Evolutionary conservation across 164 flowering plant species (phyloP).

Genomic region (Macadamia tetraphylla): DNA sequence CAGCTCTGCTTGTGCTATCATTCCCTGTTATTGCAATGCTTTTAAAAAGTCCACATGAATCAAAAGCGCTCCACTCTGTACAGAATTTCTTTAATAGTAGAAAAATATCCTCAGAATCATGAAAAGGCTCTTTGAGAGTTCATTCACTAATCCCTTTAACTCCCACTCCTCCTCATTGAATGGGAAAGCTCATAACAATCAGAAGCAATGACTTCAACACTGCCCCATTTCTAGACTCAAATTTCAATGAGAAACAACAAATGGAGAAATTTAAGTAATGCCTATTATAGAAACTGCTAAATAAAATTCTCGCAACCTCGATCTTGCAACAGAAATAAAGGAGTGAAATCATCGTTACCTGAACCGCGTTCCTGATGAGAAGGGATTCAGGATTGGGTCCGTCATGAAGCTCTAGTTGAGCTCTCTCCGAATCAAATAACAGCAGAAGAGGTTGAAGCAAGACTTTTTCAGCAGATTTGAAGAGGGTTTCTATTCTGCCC

Average conservation of each 20-base stretch:
- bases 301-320: not conserved
- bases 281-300: not conserved
- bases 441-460: too few relatives aligned
- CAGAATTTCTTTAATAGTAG: too few relatives aligned
- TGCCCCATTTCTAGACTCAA: not conserved
- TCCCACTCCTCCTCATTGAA: not conserved
- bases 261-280: not conserved
- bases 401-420: constrained; percentile 17
- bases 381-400: constrained; percentile 87
- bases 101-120: too few relatives aligned
- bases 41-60: too few relatives aligned
- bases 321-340: constrained; percentile 5
- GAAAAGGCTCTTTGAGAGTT: too few relatives aligned
- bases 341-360: constrained; percentile 35
- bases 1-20: too few relatives aligned
- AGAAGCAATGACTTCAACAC: not conserved
- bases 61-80: too few relatives aligned
- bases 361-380: constrained; percentile 94
- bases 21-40: too few relatives aligned
- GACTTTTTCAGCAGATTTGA: too few relatives aligned
- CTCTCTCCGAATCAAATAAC: constrained; percentile 21
- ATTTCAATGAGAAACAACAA: not conserved
- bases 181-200: not conserved
- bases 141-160: too few relatives aligned
- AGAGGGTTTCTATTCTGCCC: too few relatives aligned